phyloP scores from a whole-genome alignment of 352 stramenopile genomes.

The Elongisporangium senticosum region DNA sequence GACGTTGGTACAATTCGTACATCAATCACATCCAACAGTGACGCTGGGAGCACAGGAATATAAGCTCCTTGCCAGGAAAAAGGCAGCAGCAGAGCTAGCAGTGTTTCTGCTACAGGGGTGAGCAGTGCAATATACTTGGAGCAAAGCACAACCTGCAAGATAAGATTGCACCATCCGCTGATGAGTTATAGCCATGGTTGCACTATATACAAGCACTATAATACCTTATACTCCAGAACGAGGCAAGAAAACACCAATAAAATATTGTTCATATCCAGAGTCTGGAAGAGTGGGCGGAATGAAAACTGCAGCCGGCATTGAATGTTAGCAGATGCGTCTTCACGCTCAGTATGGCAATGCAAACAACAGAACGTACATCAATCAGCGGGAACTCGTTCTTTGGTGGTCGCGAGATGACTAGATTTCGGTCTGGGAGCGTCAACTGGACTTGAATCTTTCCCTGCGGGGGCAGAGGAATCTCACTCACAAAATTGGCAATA shows the following conservation, averaged over 20 bases:
- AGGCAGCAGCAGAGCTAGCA: conserved; percentile 90
- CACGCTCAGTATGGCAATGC: not conserved
- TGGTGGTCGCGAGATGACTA: conserved; percentile 84
- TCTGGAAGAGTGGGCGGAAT: conserved; percentile 91
- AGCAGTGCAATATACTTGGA: conserved; percentile 88
- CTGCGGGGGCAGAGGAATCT: conserved; percentile 93
- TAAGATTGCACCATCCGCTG: not conserved
- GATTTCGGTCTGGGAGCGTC: conserved; percentile 77
- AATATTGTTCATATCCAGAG: conserved; percentile 90
- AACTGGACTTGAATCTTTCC: conserved; percentile 89
- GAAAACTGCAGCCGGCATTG: conserved; percentile 64
- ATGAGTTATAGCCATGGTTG: not conserved
- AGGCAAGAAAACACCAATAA: conserved; percentile 88
- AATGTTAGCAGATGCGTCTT: not conserved
- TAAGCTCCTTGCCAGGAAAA: conserved; percentile 94
- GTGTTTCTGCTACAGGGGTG: conserved; percentile 87
- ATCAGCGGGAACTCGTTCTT: conserved; percentile 90
- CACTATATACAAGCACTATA: not conserved
- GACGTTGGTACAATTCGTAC: conserved; percentile 26
- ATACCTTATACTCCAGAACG: conserved; percentile 85
- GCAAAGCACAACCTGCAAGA: conserved; percentile 82
- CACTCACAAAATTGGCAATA: conserved; percentile 94
- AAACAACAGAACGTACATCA: conserved; percentile 44
- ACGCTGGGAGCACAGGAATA: conserved; percentile 90
- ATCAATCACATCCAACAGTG: conserved; percentile 92